Percentiles rank a stretch among this genome's conserved stretches.
phyloP scores from a whole-genome alignment of 495 filamentous ascomycete genomes.

The Hypoxylon lenormandii region DNA sequence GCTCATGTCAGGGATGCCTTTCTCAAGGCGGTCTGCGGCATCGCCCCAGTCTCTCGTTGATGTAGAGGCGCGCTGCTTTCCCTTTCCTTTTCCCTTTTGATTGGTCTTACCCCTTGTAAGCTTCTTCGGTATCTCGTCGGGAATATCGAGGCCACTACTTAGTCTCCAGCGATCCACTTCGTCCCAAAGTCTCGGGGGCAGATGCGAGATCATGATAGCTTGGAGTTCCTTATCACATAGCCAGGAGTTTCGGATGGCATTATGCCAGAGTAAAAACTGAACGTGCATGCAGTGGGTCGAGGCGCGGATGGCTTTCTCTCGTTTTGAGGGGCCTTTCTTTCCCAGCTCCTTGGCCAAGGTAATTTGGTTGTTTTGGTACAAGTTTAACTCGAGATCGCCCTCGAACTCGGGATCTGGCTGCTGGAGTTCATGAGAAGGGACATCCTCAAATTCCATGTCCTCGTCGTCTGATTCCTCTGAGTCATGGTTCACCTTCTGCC shows the following conservation, averaged over 20 bases:
- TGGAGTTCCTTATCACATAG: conserved; percentile 82
- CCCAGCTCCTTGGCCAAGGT: conserved; percentile 69
- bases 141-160: conserved; percentile 70
- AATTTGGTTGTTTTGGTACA: conserved; percentile 70
- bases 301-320: conserved; percentile 79
- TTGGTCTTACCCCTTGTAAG: conserved; percentile 54
- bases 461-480: conserved; percentile 65
- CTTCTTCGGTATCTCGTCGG: conserved; percentile 52
- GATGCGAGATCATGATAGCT: conserved; percentile 75
- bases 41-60: conserved; percentile 78
- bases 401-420: conserved; percentile 43
- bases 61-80: conserved; percentile 59
- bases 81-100: conserved; percentile 57
- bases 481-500: conserved; percentile 40
- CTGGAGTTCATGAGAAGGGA: conserved; percentile 61
- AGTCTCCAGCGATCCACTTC: conserved; percentile 81
- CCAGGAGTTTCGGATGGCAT: conserved; percentile 88
- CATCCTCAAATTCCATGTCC: conserved; percentile 89
- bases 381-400: conserved; percentile 80
- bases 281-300: conserved; percentile 90
- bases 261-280: conserved; percentile 87
- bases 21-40: conserved; percentile 74
- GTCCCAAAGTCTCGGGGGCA: conserved; percentile 73
- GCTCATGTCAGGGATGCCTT: conserved; percentile 75
- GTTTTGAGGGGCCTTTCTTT: conserved; percentile 88